A percentile compares a stretch with the other conserved stretches of the same genome.
These are phyloP conservation scores for Ogataea trehalophila DNA, from an alignment of 805 yeast species.

Conservation along the genomic window DNA sequence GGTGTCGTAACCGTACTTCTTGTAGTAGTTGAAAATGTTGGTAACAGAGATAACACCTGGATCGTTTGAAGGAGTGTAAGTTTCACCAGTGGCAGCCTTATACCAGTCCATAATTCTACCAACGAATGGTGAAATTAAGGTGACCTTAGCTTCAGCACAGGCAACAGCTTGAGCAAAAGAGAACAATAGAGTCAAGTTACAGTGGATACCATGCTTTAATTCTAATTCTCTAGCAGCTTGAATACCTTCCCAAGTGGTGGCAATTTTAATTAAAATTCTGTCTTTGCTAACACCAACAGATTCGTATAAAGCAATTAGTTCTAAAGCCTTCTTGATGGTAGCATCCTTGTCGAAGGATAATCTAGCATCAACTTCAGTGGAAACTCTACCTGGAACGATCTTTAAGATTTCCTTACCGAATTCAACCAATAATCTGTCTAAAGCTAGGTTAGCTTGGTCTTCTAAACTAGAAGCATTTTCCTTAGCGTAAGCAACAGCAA, in stretches of 20 bases:
- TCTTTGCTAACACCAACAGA: conserved; percentile 81
- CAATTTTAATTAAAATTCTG: conserved; percentile 90
- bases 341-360: conserved; percentile 93
- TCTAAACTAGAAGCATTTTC: conserved; percentile 50
- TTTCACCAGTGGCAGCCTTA: conserved; percentile 90
- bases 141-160: conserved; percentile 95
- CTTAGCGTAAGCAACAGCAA: conserved; percentile 85
- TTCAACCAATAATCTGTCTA: conserved; percentile 90
- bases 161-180: conserved; percentile 98
- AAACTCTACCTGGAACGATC: conserved; percentile 98
- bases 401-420: conserved; percentile 90
- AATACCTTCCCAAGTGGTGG: conserved; percentile 99
- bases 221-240: conserved; percentile 97
- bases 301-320: conserved; percentile 84
- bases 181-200: conserved; percentile 92
- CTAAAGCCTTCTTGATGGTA: conserved; percentile 88
- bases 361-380: conserved; percentile 99
- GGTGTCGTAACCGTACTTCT: conserved; percentile 93
- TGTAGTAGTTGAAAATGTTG: conserved; percentile 92
- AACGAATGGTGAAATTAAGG: conserved; percentile 96
- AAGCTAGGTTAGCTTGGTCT: conserved; percentile 74
- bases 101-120: conserved; percentile 99
- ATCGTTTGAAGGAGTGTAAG: conserved; percentile 73
- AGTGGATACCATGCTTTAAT: conserved; percentile 83
- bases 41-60: conserved; percentile 96